A percentile compares a stretch with the other conserved stretches of the same genome.
Evolutionary conservation across 768 basidiomycete species (phyloP).

Genomic region (Crucibulum laeve): DNA sequence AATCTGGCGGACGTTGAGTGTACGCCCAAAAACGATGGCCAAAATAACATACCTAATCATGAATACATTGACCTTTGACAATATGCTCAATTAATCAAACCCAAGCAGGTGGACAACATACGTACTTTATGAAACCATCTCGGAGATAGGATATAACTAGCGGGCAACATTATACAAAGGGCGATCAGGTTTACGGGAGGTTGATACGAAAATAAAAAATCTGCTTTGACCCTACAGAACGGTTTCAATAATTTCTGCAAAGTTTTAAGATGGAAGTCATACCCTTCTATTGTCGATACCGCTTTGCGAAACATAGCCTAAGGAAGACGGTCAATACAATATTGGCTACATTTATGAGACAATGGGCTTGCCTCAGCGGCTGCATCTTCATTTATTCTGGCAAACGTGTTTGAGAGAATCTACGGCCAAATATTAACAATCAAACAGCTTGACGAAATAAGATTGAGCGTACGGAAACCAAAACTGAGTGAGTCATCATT

Average conservation of each 20-base stretch:
- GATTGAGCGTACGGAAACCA: constrained; percentile 61
- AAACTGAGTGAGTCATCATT: constrained; percentile 36
- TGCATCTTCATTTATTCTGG: constrained; percentile 90
- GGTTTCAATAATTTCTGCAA: neutral
- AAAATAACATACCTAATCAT: constrained; percentile 59
- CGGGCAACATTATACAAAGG: constrained; percentile 80
- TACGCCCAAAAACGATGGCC: neutral
- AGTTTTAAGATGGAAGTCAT: constrained; percentile 10
- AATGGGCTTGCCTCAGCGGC: constrained; percentile 66
- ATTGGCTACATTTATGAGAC: neutral
- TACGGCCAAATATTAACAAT: constrained; percentile 21
- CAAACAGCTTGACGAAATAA: neutral
- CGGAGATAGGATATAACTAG: constrained; percentile 82
- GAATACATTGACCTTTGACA: constrained; percentile 72
- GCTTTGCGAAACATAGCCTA: constrained; percentile 95
- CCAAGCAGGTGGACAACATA: neutral
- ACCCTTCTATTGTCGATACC: constrained; percentile 94
- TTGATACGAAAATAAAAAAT: constrained; percentile 91
- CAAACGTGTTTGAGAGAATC: constrained; percentile 96
- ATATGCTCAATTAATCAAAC: neutral
- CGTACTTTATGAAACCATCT: constrained; percentile 95
- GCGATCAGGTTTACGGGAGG: constrained; percentile 91
- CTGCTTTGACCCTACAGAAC: constrained; percentile 66
- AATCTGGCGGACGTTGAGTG: constrained; percentile 32
- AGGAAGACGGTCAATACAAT: neutral